These are phyloP conservation scores for Quercus glauca DNA, from an alignment of 306 rosid species.

Conservation along the genomic window DNA sequence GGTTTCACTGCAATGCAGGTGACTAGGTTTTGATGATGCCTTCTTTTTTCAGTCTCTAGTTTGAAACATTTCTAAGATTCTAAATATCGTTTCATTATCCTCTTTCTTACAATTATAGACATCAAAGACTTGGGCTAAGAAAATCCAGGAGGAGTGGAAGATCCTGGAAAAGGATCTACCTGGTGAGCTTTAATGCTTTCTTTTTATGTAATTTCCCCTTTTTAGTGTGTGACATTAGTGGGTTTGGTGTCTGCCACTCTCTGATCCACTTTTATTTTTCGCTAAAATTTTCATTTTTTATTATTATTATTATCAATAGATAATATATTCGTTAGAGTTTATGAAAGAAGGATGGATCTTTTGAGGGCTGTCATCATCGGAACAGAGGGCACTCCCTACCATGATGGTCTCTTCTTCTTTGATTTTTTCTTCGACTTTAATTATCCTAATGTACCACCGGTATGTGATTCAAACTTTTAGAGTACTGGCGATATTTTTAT, in stretches of 20 bases:
- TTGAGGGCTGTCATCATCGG: constrained; percentile 91
- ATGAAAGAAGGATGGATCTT: constrained; percentile 80
- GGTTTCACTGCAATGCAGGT: constrained; percentile 49
- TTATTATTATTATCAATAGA: constrained; percentile 30
- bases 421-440: constrained; percentile 64
- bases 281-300: background rate
- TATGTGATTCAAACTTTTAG: constrained; percentile 36
- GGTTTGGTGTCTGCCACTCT: background rate
- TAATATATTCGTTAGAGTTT: constrained; percentile 79
- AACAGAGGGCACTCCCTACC: constrained; percentile 96
- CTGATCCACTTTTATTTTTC: background rate
- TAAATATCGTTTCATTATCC: constrained; percentile 2
- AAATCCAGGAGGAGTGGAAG: constrained; percentile 87
- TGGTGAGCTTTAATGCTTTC: constrained; percentile 43
- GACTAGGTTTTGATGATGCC: constrained; percentile 11
- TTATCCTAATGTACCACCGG: constrained; percentile 82
- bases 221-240: constrained; percentile 7
- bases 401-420: constrained; percentile 89
- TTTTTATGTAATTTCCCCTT: background rate
- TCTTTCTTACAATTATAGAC: constrained; percentile 40
- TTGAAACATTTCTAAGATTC: background rate
- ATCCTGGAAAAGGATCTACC: constrained; percentile 82
- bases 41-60: constrained; percentile 6
- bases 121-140: constrained; percentile 59
- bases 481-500: background rate